Evolutionary conservation across 768 basidiomycete genomes (phyloP), one percentile per base, ranked within the genome.

Genomic region (Porphyrellus cyaneotinctus): DNA sequence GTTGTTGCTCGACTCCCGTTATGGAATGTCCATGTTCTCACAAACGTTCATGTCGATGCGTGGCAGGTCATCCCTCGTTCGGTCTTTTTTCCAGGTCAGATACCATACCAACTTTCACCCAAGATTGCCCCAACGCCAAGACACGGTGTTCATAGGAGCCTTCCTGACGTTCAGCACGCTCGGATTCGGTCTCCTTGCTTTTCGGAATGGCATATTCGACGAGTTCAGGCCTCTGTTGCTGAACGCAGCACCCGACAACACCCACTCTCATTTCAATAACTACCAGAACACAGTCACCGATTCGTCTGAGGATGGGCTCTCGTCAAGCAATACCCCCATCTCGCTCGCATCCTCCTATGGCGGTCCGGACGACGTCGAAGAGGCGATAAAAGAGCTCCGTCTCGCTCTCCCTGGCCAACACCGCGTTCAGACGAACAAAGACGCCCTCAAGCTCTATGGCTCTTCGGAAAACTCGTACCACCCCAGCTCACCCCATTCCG

Each of bases 391-490:
- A 15, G 80, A 85, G 56, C 71, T 88, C 30, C 72, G 69, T 22
- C 54, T 60, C 4, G 66, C 69, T 14, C 72, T 88, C 58, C 75
- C 81, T 7, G 70, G 63, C n/a, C 64, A 70, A n/a, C 69, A 74
- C 35, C 62, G 69, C 17, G 78, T 87, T 23, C 70, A 74, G 24
- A 84, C 81, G 3, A 78, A 81, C 57, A 70, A 74, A 13, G 73
- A 78, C 31, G 69, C 74, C 17, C 70, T 88, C 23, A 69, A 72
- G 41, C 73, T 75, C 30, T 76, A 86, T 53, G 88, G 88, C 5
- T 83, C 78, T 31, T 88, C 86, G 1, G 81, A 81, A 56, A 81
- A 87, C 61, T 84, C 84, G 9, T 87, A 87, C 59, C 85, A 82
- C 62, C 79, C 81, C 4, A 70, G 75, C 45, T 78, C 78, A 37